phyloP scores from a whole-genome alignment of 2,329 filamentous ascomycete species.

The Pestalotiopsis sp. region DNA sequence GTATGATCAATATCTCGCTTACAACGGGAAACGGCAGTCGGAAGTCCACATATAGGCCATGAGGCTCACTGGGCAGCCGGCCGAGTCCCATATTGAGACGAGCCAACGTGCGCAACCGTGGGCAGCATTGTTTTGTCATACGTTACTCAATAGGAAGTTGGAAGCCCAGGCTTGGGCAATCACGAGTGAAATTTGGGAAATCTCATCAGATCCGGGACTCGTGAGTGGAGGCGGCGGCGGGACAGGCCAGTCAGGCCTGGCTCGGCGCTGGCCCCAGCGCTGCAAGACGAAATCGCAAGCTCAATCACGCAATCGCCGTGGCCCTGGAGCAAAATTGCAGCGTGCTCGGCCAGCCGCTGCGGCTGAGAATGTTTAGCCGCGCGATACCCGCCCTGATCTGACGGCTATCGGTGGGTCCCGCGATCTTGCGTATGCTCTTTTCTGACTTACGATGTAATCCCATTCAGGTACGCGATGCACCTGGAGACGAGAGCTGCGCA shows the following conservation, averaged over 20 bases:
- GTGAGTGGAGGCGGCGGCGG: neutral
- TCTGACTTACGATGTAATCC: neutral
- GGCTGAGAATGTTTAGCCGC: slow-evolving; percentile 13
- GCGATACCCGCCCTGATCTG: slow-evolving; percentile 3
- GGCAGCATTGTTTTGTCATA: neutral
- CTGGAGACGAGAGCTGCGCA: neutral
- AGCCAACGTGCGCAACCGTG: neutral
- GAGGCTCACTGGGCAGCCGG: neutral
- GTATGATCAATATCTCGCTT: neutral
- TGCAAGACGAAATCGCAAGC: slow-evolving; percentile 8
- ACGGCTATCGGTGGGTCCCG: slow-evolving; percentile 7
- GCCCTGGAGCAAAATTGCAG: neutral
- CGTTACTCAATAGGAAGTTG: slow-evolving; percentile 9
- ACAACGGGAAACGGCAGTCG: neutral
- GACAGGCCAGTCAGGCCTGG: neutral
- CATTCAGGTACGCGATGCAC: neutral
- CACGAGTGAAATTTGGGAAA: slow-evolving; percentile 2
- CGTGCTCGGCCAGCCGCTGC: slow-evolving; percentile 8
- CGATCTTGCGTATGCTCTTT: neutral
- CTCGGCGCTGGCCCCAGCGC: slow-evolving; percentile 5
- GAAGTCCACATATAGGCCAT: neutral
- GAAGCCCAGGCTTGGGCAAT: neutral
- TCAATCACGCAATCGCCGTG: slow-evolving; percentile 7
- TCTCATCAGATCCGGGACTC: neutral
- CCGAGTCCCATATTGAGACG: neutral